Conservation (phyloP, 495 filamentous ascomycete genomes). For the Aspergillus mulundensis region DNA sequence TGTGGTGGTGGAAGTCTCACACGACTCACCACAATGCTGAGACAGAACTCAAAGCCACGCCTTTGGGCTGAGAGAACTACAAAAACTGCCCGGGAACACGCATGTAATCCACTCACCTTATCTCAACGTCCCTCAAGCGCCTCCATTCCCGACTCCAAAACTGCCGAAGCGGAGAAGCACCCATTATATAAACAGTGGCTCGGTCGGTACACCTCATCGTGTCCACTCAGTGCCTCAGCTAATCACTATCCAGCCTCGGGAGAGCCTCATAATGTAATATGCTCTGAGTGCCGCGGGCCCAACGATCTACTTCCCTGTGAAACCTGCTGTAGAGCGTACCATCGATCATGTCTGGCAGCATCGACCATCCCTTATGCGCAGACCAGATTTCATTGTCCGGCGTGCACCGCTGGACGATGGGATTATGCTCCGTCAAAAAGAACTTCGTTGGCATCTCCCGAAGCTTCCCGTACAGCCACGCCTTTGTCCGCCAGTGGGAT, state of each 20-base stretch:
- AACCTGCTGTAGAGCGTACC: conserved; percentile 36
- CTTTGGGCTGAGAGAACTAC: background rate
- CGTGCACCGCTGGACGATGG: conserved; percentile 25
- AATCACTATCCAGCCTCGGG: conserved; percentile 19
- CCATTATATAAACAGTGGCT: conserved; percentile 33
- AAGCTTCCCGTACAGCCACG: conserved; percentile 14
- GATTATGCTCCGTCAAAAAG: conserved; percentile 22
- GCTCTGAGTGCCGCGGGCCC: conserved; percentile 27
- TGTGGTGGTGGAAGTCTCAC: too few relatives aligned
- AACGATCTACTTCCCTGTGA: conserved; percentile 26
- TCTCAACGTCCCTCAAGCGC: background rate
- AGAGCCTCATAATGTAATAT: conserved; percentile 32
- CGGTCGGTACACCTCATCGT: conserved; percentile 10
- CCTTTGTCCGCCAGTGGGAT: conserved; percentile 1
- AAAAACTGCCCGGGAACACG: too few relatives aligned
- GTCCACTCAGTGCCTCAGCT: background rate
- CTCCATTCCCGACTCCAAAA: background rate
- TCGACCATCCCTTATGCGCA: too few relatives aligned
- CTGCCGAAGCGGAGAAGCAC: conserved; percentile 19
- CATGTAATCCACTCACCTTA: too few relatives aligned
- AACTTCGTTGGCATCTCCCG: conserved; percentile 9
- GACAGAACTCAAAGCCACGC: background rate
- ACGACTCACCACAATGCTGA: background rate
- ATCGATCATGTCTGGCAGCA: conserved; percentile 24
- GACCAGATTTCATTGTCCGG: conserved; percentile 20